Conservation (phyloP, 768 basidiomycete species). For the Saitozyma podzolica region DNA sequence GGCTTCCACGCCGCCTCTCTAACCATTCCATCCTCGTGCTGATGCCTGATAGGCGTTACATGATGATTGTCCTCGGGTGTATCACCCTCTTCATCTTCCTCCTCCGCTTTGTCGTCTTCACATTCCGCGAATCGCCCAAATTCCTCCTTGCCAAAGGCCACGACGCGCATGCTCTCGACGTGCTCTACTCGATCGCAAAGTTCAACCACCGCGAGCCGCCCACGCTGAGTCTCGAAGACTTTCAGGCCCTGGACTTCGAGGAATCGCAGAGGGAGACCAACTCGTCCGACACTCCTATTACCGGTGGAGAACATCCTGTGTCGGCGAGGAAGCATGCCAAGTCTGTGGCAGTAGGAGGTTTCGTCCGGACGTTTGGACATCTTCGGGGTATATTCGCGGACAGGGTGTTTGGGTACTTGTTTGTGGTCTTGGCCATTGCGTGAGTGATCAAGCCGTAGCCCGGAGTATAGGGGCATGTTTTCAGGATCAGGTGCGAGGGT, state of each 20-base stretch:
- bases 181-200: slow-evolving; percentile 50
- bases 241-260: slow-evolving; percentile 45
- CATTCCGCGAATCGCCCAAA: slow-evolving; percentile 64
- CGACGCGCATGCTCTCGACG: slow-evolving; percentile 60
- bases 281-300: neutral
- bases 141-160: slow-evolving; percentile 62
- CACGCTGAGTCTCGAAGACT: slow-evolving; percentile 47
- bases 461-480: no score
- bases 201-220: slow-evolving; percentile 49
- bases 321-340: no score
- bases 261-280: slow-evolving; percentile 12
- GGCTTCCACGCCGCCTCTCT: neutral
- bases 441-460: slow-evolving; percentile 10
- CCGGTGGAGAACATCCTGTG: neutral
- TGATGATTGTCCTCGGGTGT: slow-evolving; percentile 53
- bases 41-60: slow-evolving; percentile 56
- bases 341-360: no score
- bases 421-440: slow-evolving; percentile 37
- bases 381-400: slow-evolving; percentile 45
- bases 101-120: slow-evolving; percentile 61
- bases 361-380: slow-evolving; percentile 32
- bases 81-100: slow-evolving; percentile 61
- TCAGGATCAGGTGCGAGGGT: no score
- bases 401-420: slow-evolving; percentile 37
- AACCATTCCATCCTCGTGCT: neutral